Evolutionary conservation across 164 flowering plant genomes (phyloP), one percentile per base, ranked within the genome.

Genomic region (Akebia trifoliata): DNA sequence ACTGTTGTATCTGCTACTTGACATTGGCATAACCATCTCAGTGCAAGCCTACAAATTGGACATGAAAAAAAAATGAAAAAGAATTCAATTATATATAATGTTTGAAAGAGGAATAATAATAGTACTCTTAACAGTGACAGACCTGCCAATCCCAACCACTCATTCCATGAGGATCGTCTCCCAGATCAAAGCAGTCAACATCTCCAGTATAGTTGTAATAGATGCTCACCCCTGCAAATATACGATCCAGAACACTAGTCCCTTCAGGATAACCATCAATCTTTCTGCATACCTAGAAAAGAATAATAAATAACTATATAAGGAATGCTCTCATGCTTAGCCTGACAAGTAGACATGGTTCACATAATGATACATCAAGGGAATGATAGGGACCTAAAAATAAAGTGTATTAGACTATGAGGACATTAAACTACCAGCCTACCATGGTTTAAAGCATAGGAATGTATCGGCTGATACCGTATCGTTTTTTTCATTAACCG

Each of bases 61-160:
- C 62, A 46, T 6, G n/a, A 50, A 44, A 35, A 2, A 31, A 56
- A 45, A 8, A 21, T 20, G 22, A 12, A 46, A 60, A 53, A 7
- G 5, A 50, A 18, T 40, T 6, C 34, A 38, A 59, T 26, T 22
- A 32, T n/a, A 42, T 17, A 17, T 35, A 40, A 17, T 25, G 11
- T 18, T 22, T 17, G 38, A 36, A 11, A 21, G 6, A 6, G 17
- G 15, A 54, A 10, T 37, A 4, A 22, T 39, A 2, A 22, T 17
- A 63, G 29, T 15, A 29, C 50, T 29, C 28, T 7, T 18, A 39
- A 6, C 8, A 55, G 14, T 28, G 56, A 14, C 28, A 22, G 4
- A 85, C 95, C 97, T 91, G 96, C 91, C 94, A 91, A 65, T 87
- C 65, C 97, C 97, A 84, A 59, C 96, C 97, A 72, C 66, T 62